Percentiles rank a stretch among this genome's conserved stretches.
phyloP scores from a whole-genome alignment of 345 rosid genomes.

The Clausena lansium region DNA sequence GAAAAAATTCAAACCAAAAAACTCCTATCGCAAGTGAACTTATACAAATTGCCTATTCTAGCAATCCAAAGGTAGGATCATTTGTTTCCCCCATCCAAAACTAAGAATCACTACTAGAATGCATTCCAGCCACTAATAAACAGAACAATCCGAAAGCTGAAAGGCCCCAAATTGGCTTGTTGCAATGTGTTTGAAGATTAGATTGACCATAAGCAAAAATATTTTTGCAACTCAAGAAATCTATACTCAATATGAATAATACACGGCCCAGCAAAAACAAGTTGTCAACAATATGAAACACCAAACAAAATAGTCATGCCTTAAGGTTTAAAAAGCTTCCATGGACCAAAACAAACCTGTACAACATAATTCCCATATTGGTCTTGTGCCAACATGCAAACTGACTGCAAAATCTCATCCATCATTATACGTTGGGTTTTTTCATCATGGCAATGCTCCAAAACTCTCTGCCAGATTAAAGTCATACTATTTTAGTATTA shows the following conservation, averaged over 20 bases:
- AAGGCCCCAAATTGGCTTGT: neutral
- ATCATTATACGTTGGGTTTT: constrained; percentile 84
- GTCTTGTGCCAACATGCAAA: constrained; percentile 92
- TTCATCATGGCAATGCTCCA: constrained; percentile 79
- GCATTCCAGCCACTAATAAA: neutral
- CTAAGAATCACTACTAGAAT: neutral
- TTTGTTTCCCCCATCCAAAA: too few species aligned
- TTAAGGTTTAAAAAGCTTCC: neutral
- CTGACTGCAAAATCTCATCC: constrained; percentile 78
- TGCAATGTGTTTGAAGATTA: neutral
- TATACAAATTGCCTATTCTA: too few species aligned
- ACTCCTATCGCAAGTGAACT: too few species aligned
- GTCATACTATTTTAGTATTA: constrained; percentile 11
- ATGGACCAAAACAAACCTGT: constrained; percentile 62
- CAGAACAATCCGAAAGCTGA: neutral
- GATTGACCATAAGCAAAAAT: neutral
- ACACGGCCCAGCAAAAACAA: neutral
- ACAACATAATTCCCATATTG: constrained; percentile 98
- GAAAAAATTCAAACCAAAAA: too few species aligned
- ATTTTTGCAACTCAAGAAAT: neutral
- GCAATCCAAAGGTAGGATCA: too few species aligned
- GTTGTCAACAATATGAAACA: neutral
- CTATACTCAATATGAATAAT: neutral
- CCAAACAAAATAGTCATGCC: neutral
- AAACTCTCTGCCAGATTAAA: constrained; percentile 62